Evolutionary conservation across 768 basidiomycete species (phyloP).

Genomic region (Suillus clintonianus): DNA sequence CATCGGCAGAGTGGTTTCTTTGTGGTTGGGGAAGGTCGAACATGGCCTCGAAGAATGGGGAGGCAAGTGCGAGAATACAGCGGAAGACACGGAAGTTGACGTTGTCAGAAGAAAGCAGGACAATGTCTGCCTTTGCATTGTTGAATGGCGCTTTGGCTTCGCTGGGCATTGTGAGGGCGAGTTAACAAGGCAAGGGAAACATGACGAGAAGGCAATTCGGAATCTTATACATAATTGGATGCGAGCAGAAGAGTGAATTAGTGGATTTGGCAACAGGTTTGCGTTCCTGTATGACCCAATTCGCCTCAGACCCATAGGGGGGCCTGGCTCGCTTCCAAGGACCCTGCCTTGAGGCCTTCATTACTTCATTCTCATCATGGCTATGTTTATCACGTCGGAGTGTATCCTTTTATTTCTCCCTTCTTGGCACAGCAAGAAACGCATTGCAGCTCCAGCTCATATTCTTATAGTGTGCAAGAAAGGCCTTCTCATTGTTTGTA

Average conservation of each 20-base stretch:
- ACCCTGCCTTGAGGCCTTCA: background rate
- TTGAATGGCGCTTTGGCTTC: conserved; percentile 44
- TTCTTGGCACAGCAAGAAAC: background rate
- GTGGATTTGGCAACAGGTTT: background rate
- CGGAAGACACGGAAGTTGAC: conserved; percentile 26
- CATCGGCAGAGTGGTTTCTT: conserved; percentile 8
- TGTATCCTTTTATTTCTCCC: background rate
- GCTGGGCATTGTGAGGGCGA: conserved; percentile 14
- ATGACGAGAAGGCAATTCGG: background rate
- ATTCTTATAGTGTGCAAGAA: background rate
- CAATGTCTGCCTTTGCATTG: conserved; percentile 47
- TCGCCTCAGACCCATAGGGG: background rate
- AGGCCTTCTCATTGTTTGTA: background rate
- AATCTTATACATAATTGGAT: background rate
- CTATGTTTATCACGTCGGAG: background rate
- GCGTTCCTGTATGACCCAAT: background rate
- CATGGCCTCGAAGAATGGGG: conserved; percentile 34
- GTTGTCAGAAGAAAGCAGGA: conserved; percentile 52
- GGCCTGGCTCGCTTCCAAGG: background rate
- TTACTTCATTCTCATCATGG: background rate
- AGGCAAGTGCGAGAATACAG: conserved; percentile 26
- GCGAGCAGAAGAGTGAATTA: background rate
- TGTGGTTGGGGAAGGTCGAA: conserved; percentile 30
- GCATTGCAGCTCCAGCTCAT: background rate
- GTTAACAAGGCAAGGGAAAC: background rate